Evolutionary conservation across 2,329 filamentous ascomycete species (phyloP), one percentile per base, ranked within the genome.

Genomic region (Fusarium drepaniforme): DNA sequence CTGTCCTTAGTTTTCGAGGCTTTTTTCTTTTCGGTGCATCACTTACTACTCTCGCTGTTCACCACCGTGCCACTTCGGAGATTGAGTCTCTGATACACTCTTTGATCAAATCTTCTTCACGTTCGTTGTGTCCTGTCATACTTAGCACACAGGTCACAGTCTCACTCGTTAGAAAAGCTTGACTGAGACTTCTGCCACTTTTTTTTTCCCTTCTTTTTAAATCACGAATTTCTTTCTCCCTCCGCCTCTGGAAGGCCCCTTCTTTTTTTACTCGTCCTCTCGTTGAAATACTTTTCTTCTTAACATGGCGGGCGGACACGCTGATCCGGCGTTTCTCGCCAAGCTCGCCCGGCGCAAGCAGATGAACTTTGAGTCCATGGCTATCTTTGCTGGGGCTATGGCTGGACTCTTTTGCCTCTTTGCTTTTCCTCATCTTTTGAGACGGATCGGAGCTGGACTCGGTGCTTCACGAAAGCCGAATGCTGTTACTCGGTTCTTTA

Each of bases 341-440:
- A 79, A 75, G 64, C 70, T 80, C 40, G 75, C 75, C 38, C 62
- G 66, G 40, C 72, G 78, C n/a, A 68, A 57, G 25, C 66, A 74
- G 37, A 72, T 80, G 60, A 81, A 82, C 56, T 68, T 76, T 35
- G 70, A 81, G 51, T 73, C 76, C 11, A 75, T 80, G 66, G 56
- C 46, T 5, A 70, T 76, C 56, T 82, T 76, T 58, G 71, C 77
- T 5, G 68, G 64, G 6, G 62, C 72, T 7, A 71, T 79, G 23
- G 57, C 68, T 16, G 67, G 64, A 8, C 68, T 79, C 4, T 71
- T 65, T 28, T 66, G 60, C 11, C 9, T 71, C 37, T 67, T 77
- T 30, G 51, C 74, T 1, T 33, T 68, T 7, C 56, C 71, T 35
- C 60, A 74, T 40, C 65, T 77, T 40, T 8, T 75, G 16, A 69